Evolutionary conservation across 352 stramenopile genomes (phyloP), one percentile per base, ranked within the genome.

Genomic region (Phytophthora sojae): DNA sequence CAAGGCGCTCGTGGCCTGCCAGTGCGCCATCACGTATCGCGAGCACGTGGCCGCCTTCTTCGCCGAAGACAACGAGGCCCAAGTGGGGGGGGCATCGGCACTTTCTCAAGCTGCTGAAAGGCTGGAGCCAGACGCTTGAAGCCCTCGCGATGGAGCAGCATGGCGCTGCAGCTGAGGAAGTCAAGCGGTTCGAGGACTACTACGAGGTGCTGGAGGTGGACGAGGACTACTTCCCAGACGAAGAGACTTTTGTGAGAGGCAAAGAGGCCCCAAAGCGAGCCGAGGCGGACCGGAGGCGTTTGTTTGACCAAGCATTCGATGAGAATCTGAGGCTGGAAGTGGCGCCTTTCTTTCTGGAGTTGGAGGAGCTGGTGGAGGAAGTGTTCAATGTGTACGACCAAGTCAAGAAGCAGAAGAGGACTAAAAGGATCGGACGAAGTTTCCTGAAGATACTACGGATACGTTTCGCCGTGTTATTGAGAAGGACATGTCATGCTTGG

Each of bases 371-470:
- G 12, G 54, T 23, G 7, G 59, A 61, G 12, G 66, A 25, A 6
- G 72, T 76, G 6, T 67, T 74, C 32, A 57, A 8, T 4, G 62
- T 60, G 17, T 72, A 72, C n/a, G 35, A 51, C 15, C 63, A 71
- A 9, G 73, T 80, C 30, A 77, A 75, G 37, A 37, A 45, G 4
- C 54, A 77, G 51, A 15, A 57, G 9, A 67, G 71, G 15, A 77
- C 68, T 19, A 44, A 17, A 12, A 42, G 35, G 14, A 42, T 17
- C 35, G 35, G 1, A 15, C 6, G 35, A 15, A 42, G 12, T 15
- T 42, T 15, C 35, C 35, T 30, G 26, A 30, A 30, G 35, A 42
- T 42, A 42, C 14, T 6, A 15, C 14, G 35, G 35, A 42, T 42
- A 42, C 14, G 12, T 15, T 42, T 42, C 11, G 35, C 26, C 2